Conservation (phyloP, 2,329 filamentous ascomycete genomes). For the Aspergillus texensis region DNA sequence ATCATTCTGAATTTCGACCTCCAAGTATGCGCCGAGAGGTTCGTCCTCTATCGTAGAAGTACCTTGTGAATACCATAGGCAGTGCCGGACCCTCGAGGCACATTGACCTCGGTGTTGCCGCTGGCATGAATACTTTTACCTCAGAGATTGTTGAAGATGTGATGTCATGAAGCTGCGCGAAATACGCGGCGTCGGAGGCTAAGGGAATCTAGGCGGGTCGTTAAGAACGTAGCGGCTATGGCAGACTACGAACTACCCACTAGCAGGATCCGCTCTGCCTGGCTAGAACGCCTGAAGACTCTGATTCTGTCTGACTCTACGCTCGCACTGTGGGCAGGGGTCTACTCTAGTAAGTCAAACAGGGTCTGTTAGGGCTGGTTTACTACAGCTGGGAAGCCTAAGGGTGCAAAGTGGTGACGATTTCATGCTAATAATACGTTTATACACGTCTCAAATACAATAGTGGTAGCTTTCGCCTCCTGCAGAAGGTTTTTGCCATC, state of each 20-base stretch:
- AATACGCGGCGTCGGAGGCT: background rate
- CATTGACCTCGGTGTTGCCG: background rate
- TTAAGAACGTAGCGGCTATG: background rate
- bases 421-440: background rate
- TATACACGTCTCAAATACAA: background rate
- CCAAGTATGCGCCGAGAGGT: background rate
- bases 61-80: background rate
- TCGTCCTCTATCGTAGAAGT: background rate
- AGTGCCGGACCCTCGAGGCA: background rate
- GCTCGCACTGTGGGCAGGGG: background rate
- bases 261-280: background rate
- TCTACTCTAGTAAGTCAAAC: background rate
- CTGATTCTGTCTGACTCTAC: background rate
- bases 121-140: background rate
- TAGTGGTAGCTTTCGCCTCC: background rate
- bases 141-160: background rate
- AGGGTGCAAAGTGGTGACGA: background rate
- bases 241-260: background rate
- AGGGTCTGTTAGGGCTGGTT: background rate
- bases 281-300: background rate
- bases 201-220: background rate
- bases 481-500: background rate
- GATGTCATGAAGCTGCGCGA: background rate
- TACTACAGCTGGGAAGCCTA: background rate
- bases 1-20: background rate